Base-by-base conservation (phyloP, 2,329 filamentous ascomycete genomes). In the Aspergillus sp. region DNA sequence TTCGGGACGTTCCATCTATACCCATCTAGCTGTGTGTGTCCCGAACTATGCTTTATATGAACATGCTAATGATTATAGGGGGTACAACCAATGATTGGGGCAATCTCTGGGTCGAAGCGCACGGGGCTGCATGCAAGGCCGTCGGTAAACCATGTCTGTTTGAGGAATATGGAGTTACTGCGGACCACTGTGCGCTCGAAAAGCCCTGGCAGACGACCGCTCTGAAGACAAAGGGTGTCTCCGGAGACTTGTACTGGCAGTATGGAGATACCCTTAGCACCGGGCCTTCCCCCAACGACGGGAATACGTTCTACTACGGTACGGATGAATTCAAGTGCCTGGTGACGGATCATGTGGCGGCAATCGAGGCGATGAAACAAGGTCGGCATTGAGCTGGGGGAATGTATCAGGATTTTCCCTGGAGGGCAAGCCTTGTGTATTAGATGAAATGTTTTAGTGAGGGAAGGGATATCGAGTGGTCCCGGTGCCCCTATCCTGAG, bases 1-100 rank as follows among this genome's bases (percentile, higher is more conserved):
- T 83, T 82, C 61, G 81, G 75, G 13, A 79, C 77, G 1, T 77
- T 81, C 60, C 79, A 82, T 57, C 62, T 81, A 11, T 82, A 82
- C 55, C 77, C 78, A 0, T 63, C 65, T 22, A 68, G 67, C 51
- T 81, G 78, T 76, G 60, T 14, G 64, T 19, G 53, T 20, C 38
- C n/a, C 4, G n/a, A 24, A 14, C 10, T 20, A 42, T n/a, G 9
- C 8, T 2, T 7, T 22, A 14, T 9, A n/a, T 14, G 16, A 2
- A 16, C 16, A 4, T 11, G 14, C 43, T 47, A 24, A 49, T 20
- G 7, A 10, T 19, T 6, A 3, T 26, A 70, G 67, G 70, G 71
- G 66, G 71, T 24, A 66, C 68, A 2, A 59, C 60, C 14, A 63
- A 71, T 52, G 61, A 65, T 20, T 79, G 73, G 69, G 79, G 77